phyloP scores from a whole-genome alignment of 2,329 filamentous ascomycete species.

The Talaromyces marneffei region DNA sequence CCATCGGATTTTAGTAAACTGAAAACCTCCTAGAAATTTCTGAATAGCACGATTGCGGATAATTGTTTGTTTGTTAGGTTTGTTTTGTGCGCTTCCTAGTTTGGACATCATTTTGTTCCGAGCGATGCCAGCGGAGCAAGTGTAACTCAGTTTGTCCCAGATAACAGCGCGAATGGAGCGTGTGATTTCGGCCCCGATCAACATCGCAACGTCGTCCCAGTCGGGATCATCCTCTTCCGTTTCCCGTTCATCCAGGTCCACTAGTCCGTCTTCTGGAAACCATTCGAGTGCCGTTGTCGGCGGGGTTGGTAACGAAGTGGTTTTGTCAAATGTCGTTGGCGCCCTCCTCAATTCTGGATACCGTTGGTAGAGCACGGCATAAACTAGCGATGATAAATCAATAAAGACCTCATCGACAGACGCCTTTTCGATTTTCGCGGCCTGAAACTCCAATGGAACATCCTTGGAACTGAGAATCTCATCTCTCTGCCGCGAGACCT shows the following conservation, averaged over 20 bases:
- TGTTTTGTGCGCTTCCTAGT: slow-evolving; percentile 82
- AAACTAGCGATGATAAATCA: slow-evolving; percentile 80
- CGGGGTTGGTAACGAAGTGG: slow-evolving; percentile 67
- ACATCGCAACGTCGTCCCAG: slow-evolving; percentile 89
- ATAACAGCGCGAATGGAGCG: slow-evolving; percentile 66
- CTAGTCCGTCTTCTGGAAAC: slow-evolving; percentile 67
- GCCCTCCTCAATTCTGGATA: slow-evolving; percentile 64
- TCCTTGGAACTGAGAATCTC: slow-evolving; percentile 15
- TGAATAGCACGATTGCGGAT: slow-evolving; percentile 77
- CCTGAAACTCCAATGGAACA: slow-evolving; percentile 23
- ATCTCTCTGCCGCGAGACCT: slow-evolving; percentile 49
- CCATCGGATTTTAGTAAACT: slow-evolving; percentile 91
- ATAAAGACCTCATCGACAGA: slow-evolving; percentile 94
- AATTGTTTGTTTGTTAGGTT: slow-evolving; percentile 92
- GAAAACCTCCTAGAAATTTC: slow-evolving; percentile 75
- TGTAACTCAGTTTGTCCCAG: slow-evolving; percentile 69
- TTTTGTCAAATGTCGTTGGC: slow-evolving; percentile 46
- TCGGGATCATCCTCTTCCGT: slow-evolving; percentile 77
- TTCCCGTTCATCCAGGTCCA: slow-evolving; percentile 67
- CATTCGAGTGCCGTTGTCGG: slow-evolving; percentile 71
- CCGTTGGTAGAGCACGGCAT: slow-evolving; percentile 65
- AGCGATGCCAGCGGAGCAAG: slow-evolving; percentile 83
- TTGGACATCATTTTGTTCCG: slow-evolving; percentile 95
- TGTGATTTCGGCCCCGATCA: slow-evolving; percentile 84
- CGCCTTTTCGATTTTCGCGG: slow-evolving; percentile 75